phyloP scores from a whole-genome alignment of 306 rosid genomes.

The Sindora glabra region DNA sequence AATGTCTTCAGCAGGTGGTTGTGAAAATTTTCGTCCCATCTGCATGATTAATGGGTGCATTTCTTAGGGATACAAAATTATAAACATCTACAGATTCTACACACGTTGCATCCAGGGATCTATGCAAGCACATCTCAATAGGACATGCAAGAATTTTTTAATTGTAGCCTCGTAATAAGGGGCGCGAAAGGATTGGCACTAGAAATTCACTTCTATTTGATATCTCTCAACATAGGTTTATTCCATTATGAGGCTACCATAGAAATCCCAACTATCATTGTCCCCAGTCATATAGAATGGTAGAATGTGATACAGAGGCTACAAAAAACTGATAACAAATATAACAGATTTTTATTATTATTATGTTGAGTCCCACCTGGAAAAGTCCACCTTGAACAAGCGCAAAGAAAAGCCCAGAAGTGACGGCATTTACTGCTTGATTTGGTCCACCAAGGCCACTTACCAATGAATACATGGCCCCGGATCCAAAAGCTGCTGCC shows the following conservation, averaged over 20 bases:
- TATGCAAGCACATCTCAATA: not conserved
- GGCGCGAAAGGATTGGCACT: not conserved
- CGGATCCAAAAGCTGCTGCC: conserved; percentile 98
- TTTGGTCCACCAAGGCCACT: conserved; percentile 95
- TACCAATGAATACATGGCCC: conserved; percentile 81
- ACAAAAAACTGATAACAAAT: too few species aligned
- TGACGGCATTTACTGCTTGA: conserved; percentile 63
- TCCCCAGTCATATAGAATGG: too few species aligned
- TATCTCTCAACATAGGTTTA: not conserved
- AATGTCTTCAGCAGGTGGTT: conserved; percentile 63
- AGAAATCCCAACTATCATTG: not conserved
- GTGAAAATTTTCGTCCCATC: conserved; percentile 76
- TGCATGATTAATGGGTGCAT: conserved; percentile 30
- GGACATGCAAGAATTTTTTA: not conserved
- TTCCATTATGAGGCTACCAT: not conserved
- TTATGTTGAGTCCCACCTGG: conserved; percentile 63
- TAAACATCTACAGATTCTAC: not conserved
- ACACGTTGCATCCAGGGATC: not conserved
- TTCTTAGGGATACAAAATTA: not conserved
- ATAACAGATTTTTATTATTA: not conserved
- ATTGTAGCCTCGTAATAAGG: not conserved
- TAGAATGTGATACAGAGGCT: too few species aligned
- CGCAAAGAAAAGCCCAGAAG: conserved; percentile 90
- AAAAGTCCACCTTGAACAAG: conserved; percentile 94
- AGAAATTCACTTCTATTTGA: not conserved